A percentile compares a stretch with the other conserved stretches of the same genome.
These are phyloP conservation scores for Sesbania bispinosa DNA, from an alignment of 306 rosid species.

Conservation along the genomic window DNA sequence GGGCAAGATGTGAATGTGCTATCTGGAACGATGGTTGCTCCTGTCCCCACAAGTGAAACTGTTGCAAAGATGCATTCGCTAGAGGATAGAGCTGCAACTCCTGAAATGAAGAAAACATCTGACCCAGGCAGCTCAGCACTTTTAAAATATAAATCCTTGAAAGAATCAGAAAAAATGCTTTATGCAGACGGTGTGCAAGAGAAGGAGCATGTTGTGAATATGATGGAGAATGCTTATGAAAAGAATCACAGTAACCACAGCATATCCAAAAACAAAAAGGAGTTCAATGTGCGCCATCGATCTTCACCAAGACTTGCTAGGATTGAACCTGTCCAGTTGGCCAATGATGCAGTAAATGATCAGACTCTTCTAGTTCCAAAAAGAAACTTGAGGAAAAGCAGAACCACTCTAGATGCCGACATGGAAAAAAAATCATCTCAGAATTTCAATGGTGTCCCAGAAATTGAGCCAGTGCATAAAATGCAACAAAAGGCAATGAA, in stretches of 20 bases:
- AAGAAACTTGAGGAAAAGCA: conserved; percentile 36
- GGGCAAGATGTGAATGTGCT: conserved; percentile 24
- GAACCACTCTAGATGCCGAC: conserved; percentile 30
- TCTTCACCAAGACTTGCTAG: conserved; percentile 78
- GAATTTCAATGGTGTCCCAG: conserved; percentile 23
- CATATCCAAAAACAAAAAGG: conserved; percentile 36
- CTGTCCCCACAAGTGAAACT: too few relatives aligned
- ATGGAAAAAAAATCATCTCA: conserved; percentile 29
- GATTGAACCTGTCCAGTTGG: conserved; percentile 43
- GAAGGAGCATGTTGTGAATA: conserved; percentile 22
- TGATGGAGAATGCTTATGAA: conserved; percentile 10
- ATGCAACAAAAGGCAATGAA: conserved; percentile 23
- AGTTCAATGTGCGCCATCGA: conserved; percentile 43
- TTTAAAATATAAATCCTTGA: conserved; percentile 19
- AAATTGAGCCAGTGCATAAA: too few relatives aligned
- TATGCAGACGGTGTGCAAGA: conserved; percentile 29
- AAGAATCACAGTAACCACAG: conserved; percentile 25
- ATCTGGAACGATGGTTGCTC: too few relatives aligned
- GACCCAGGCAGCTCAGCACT: conserved; percentile 25
- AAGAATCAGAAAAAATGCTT: conserved; percentile 15
- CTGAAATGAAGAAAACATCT: conserved; percentile 30
- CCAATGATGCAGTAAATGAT: conserved; percentile 32
- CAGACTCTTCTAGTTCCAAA: conserved; percentile 37
- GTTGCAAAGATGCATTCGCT: conserved; percentile 32
- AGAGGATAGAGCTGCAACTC: conserved; percentile 35